Base-by-base conservation (phyloP, 2,329 filamentous ascomycete species). In the Thielaviopsis populi region DNA sequence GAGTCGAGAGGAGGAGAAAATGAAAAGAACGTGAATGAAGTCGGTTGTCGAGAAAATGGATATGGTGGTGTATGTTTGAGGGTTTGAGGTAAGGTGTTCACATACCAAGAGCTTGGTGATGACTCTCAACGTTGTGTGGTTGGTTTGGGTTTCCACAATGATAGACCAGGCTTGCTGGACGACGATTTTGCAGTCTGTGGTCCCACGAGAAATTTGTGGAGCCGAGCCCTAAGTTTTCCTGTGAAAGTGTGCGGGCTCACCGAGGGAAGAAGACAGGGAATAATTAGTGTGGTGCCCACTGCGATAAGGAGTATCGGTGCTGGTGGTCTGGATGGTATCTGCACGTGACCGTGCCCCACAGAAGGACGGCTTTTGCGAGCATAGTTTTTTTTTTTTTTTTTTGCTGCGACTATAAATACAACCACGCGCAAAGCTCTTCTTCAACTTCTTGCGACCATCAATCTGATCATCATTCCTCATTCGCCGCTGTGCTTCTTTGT, bases 331-430 rank as follows among this genome's bases (percentile, higher is more conserved):
- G 7, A 2, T 7, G 24, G 3, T 15, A 41, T 43, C 17, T 6
- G 27, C 62, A 64, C 62, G 62, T 64, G 62, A 42, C 22, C 4
- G 0, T 17, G 24, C 19, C 33, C 43, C 53, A 60, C 30, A 7
- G 27, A n/a, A 22, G 59, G 22, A 2, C 37, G 13, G 33, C 3
- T 72, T 72, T 71, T 65, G 66, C 42, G 40, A 72, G 73, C 71
- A 71, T 24, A 68, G 27, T 70, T 67, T 33, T 56, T 71, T 73
- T 68, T 33, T 56, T 71, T 73, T 68, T 65, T 24, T 63, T 68
- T 63, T 27, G 33, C 22, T 1, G 43, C 19, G 61, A 58, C 61
- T n/a, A 63, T 63, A 63, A 63, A 58, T 63, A 24, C 1, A 1
- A 7, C 30, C 8, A 30, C 1, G 40, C 24, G 13, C n/a, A 13